A percentile compares a stretch with the other conserved stretches of the same genome.
phyloP scores from a whole-genome alignment of 805 yeast genomes.

The Cyberlindnera euphorbiiphila region DNA sequence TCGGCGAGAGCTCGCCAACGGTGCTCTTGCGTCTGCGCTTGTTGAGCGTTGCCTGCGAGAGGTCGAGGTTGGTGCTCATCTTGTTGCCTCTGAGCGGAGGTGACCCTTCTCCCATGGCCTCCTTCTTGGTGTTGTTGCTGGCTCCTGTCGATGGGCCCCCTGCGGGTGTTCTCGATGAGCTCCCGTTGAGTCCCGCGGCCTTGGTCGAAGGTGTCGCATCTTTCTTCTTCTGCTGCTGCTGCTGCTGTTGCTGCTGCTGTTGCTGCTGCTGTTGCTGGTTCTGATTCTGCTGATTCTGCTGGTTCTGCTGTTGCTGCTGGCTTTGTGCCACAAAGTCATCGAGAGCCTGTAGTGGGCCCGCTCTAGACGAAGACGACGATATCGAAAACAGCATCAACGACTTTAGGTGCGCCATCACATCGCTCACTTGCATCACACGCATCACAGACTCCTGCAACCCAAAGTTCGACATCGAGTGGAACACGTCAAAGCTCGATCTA shows the following conservation, averaged over 20 bases:
- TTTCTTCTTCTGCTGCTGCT: slow-evolving; percentile 5
- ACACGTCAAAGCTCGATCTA: slow-evolving; percentile 41
- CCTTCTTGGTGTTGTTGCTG: neutral
- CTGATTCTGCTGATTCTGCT: neutral
- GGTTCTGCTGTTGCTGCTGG: slow-evolving; percentile 4
- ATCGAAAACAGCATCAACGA: slow-evolving; percentile 59
- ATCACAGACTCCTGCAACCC: slow-evolving; percentile 66
- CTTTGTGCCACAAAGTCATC: slow-evolving; percentile 34
- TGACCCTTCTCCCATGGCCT: too few species aligned
- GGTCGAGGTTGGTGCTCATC: slow-evolving; percentile 27
- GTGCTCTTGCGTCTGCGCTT: slow-evolving; percentile 33
- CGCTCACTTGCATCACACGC: slow-evolving; percentile 71
- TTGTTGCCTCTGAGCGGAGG: slow-evolving; percentile 8
- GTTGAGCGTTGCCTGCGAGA: slow-evolving; percentile 33
- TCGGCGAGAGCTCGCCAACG: slow-evolving; percentile 24
- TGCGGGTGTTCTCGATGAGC: too few species aligned
- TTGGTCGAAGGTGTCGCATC: slow-evolving; percentile 1
- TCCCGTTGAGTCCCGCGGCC: too few species aligned
- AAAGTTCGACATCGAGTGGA: slow-evolving; percentile 45
- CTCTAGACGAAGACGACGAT: slow-evolving; percentile 41
- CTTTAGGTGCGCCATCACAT: slow-evolving; percentile 68
- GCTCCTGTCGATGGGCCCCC: neutral
- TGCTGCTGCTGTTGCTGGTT: neutral
- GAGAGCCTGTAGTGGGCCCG: slow-evolving; percentile 54
- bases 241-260: neutral